Conservation (phyloP, 2,329 filamentous ascomycete genomes). For the Zymoseptoria brevis region DNA sequence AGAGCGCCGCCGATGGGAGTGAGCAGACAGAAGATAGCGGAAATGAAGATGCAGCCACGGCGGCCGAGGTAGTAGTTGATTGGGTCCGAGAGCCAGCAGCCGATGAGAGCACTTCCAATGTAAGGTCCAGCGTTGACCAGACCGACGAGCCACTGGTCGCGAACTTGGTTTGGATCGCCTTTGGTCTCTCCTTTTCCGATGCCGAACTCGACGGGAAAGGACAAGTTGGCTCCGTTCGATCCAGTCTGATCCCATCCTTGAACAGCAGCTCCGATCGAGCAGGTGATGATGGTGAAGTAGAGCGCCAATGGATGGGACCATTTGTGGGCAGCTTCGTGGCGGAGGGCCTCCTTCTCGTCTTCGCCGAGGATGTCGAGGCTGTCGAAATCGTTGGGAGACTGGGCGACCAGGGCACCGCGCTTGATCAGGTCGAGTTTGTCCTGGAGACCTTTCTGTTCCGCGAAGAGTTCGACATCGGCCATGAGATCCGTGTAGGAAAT, state of each 20-base stretch:
- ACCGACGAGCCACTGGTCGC: conserved; percentile 55
- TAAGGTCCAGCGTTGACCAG: conserved; percentile 56
- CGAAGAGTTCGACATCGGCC: conserved; percentile 48
- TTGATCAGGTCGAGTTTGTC: conserved; percentile 37
- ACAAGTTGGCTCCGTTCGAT: conserved; percentile 47
- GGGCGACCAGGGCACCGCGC: conserved; percentile 44
- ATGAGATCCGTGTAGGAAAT: conserved; percentile 47
- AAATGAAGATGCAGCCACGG: conserved; percentile 33
- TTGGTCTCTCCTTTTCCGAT: conserved; percentile 19
- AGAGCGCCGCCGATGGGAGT: conserved; percentile 60
- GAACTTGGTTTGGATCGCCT: conserved; percentile 29
- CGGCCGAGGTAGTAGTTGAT: conserved; percentile 29
- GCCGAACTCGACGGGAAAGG: conserved; percentile 36
- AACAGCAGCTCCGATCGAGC: conserved; percentile 45
- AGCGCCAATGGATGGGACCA: conserved; percentile 44
- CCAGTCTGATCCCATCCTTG: conserved; percentile 49
- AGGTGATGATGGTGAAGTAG: conserved; percentile 46
- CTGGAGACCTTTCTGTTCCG: conserved; percentile 36
- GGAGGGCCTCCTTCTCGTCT: conserved; percentile 35
- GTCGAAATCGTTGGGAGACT: conserved; percentile 41
- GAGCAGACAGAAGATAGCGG: conserved; percentile 51
- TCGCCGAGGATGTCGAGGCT: conserved; percentile 37
- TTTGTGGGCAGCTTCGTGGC: conserved; percentile 40
- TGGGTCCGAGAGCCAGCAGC: conserved; percentile 36
- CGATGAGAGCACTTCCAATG: conserved; percentile 33